Base-by-base conservation (phyloP, 371 early-diverging fungal genomes). In the Circinella minor region DNA sequence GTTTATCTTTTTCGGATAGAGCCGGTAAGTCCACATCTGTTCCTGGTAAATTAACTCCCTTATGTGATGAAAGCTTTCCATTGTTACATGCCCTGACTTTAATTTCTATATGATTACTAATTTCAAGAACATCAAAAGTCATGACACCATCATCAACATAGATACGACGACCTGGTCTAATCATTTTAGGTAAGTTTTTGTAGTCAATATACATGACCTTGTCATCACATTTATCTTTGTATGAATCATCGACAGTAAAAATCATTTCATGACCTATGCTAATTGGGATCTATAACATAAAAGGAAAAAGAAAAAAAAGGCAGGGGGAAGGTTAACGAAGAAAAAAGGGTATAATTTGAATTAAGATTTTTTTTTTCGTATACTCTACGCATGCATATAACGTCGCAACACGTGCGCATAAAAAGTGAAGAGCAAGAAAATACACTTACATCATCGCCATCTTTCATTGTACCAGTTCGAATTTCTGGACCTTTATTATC, bases 1-100 rank as follows among this genome's bases (percentile, higher is more conserved):
- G 73, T 74, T 90, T 94, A 81, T 99, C 99, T 84, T 98, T 98
- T 68, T 94, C 95, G 10, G 95, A 96, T 66, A 99, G 88, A 2
- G 96, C 95, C 14, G 97, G 98, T 63, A 97, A 86, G 76, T 95
- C 94, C 48, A 99, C 92, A 65, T 86, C 78, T 13, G 93, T 92
- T 38, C 89, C 88, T n/a, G 96, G 96, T 66, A 97, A 86, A 75
- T 95, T 97, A 70, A 97, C 94, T 60, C 94, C 94, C 82, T 96
- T 98, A 73, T 86, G 88, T 59, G 88, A 89, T 67, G 90, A 89
- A 49, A 98, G 83, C 65, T 83, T 87, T 66, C 94, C 93, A 61
- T 86, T 86, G 84, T 93, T 94, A 72, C 90, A 77, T 10, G 94
- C 94, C 74, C 86, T 84, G 67, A 93, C 84, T 49, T 85, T 81